Base-by-base conservation (phyloP, 2,329 filamentous ascomycete genomes). In the Furcasterigmium furcatum region DNA sequence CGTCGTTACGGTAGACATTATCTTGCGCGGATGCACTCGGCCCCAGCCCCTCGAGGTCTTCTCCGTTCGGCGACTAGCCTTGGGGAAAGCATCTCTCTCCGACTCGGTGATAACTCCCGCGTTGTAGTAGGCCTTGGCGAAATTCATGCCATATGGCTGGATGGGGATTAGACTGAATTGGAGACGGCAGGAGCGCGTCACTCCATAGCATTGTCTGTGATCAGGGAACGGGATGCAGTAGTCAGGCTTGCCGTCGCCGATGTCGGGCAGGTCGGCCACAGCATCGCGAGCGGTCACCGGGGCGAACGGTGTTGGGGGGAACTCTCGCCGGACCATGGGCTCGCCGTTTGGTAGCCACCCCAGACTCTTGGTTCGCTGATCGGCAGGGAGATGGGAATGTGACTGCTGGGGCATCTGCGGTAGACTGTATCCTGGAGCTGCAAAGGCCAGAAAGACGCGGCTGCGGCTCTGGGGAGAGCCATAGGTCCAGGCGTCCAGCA, bases 361-460 rank as follows among this genome's bases (percentile, higher is more conserved):
- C 1, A 91, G 62, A 1, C 64, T 65, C 0, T 58, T 53, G 0
- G 51, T 46, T 2, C 13, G 9, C 1, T 36, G 53, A 0, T 58
- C 63, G 0, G 43, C 38, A 0, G 63, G 51, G 0, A 79, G 79
- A 46, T 86, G 80, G 0, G 77, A 77, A 57, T 92, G 87, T 0
- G 86, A 87, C 1, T 78, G 70, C 0, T 62, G 51, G 0, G 86
- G 87, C 3, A 72, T 66, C 0, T 65, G 58, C 0, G 87, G 79
- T 0, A 86, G 76, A 2, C 59, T 62, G 4, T 79, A 64, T 0
- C 82, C 84, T 0, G 88, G 85, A 0, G 86, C 86, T 1, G 87
- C 79, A 49, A 91, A 85, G 3, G 77, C 70, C 2, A 94, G 72
- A 48, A 95, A 90, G 0, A 92, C 70, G 7, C 89, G 74, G 4